phyloP scores from a whole-genome alignment of 1,284 basidiomycete species.

The Microbotryum intermedium region DNA sequence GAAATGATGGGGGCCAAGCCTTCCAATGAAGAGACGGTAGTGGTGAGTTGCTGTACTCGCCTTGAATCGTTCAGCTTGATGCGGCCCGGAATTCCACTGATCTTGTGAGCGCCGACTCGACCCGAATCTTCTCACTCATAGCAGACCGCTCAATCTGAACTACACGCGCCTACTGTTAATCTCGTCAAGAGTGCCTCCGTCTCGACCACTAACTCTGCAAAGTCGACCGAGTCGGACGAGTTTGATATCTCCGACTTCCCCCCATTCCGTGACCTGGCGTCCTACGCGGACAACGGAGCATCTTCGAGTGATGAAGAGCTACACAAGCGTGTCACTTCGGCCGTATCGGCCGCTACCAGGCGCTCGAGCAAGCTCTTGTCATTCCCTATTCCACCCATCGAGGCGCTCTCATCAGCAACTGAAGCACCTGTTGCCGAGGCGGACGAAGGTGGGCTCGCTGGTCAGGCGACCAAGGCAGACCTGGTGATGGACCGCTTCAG shows the following conservation, averaged over 20 bases:
- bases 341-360: neutral
- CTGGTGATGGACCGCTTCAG: neutral
- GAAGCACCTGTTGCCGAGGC: neutral
- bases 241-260: neutral
- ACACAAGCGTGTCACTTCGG: neutral
- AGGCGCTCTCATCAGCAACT: neutral
- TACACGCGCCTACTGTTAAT: too few relatives aligned
- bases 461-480: neutral
- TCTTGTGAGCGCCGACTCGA: too few relatives aligned
- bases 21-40: too few relatives aligned
- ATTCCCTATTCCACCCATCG: conserved; percentile 13
- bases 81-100: too few relatives aligned
- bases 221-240: neutral
- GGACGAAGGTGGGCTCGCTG: neutral
- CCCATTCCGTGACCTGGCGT: neutral
- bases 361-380: conserved; percentile 13
- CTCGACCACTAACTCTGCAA: neutral
- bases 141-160: too few relatives aligned
- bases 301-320: neutral
- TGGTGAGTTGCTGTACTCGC: too few relatives aligned
- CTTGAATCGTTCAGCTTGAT: too few relatives aligned
- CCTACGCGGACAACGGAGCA: neutral
- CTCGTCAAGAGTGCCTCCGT: too few relatives aligned
- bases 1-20: too few relatives aligned
- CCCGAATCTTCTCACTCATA: too few relatives aligned